Percentiles rank a stretch among this genome's conserved stretches.
Evolutionary conservation across 495 filamentous ascomycete genomes (phyloP).

Genomic region (Lophiotrema nucula): DNA sequence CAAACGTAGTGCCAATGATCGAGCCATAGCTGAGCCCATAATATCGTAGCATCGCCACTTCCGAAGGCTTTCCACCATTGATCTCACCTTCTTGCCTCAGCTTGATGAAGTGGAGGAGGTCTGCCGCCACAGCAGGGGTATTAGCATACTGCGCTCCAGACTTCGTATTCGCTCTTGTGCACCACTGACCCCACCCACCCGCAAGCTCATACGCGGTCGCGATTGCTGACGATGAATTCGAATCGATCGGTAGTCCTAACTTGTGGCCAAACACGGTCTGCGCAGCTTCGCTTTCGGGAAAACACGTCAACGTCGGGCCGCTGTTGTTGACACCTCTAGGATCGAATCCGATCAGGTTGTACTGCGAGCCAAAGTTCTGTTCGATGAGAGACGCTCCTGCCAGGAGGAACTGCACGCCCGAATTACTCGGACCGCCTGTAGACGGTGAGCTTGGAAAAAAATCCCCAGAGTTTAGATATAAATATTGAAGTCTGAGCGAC

Average conservation of each 20-base stretch:
- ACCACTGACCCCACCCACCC: conserved; percentile 36
- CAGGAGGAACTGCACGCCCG: conserved; percentile 31
- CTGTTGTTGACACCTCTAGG: conserved; percentile 42
- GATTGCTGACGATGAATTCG: conserved; percentile 34
- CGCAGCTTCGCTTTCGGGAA: conserved; percentile 37
- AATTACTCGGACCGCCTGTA: conserved; percentile 49
- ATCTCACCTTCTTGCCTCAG: conserved; percentile 40
- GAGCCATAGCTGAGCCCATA: conserved; percentile 38
- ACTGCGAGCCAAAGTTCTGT: conserved; percentile 31
- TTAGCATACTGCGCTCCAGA: conserved; percentile 48
- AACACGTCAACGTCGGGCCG: conserved; percentile 48
- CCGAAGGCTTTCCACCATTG: conserved; percentile 11
- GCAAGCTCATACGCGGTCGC: conserved; percentile 35
- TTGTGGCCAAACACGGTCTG: conserved; percentile 29
- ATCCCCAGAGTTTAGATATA: no score
- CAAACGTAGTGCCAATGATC: conserved; percentile 45
- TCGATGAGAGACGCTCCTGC: conserved; percentile 16
- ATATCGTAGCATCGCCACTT: conserved; percentile 36
- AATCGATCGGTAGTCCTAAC: conserved; percentile 33
- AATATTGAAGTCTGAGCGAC: no score
- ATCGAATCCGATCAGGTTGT: conserved; percentile 57
- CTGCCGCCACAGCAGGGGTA: conserved; percentile 48
- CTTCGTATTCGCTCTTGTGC: conserved; percentile 23
- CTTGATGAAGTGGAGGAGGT: conserved; percentile 53
- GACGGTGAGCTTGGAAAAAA: no score